phyloP scores from a whole-genome alignment of 192 early-diverging fungal genomes.

The Rhizophagus prolifer region DNA sequence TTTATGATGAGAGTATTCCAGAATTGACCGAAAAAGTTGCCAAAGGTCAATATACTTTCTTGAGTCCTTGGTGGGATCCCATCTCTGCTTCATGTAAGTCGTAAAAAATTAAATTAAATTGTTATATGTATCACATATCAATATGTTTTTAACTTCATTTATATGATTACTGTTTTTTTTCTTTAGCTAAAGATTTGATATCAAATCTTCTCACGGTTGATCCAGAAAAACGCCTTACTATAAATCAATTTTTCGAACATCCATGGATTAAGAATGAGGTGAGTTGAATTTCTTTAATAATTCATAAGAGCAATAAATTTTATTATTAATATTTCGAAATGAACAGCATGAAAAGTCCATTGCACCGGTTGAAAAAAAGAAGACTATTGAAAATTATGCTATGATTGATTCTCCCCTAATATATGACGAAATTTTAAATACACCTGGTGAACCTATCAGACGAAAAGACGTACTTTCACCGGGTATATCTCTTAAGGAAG shows the following conservation, averaged over 20 bases:
- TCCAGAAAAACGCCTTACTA: constrained; percentile 69
- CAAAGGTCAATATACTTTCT: constrained; percentile 79
- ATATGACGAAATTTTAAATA: neutral
- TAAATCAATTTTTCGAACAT: constrained; percentile 78
- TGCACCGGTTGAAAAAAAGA: neutral
- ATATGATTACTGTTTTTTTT: neutral
- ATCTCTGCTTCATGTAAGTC: constrained; percentile 61
- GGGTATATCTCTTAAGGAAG: constrained; percentile 64
- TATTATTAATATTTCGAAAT: neutral
- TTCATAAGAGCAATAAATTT: neutral
- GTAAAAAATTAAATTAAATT: neutral
- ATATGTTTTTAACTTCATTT: neutral
- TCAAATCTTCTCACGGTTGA: constrained; percentile 67
- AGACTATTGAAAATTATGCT: constrained; percentile 7
- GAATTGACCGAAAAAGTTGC: constrained; percentile 82
- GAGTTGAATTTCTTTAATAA: neutral
- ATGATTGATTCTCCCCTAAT: neutral
- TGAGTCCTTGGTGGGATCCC: constrained; percentile 91
- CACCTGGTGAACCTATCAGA: constrained; percentile 43
- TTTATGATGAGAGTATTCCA: constrained; percentile 79
- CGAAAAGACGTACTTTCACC: constrained; percentile 54
- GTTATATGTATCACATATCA: neutral
- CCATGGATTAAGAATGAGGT: constrained; percentile 67
- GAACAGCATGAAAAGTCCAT: constrained; percentile 9
- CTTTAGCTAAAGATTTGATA: constrained; percentile 72